phyloP scores from a whole-genome alignment of 2,329 filamentous ascomycete genomes.

The Phialocephala subalpina region DNA sequence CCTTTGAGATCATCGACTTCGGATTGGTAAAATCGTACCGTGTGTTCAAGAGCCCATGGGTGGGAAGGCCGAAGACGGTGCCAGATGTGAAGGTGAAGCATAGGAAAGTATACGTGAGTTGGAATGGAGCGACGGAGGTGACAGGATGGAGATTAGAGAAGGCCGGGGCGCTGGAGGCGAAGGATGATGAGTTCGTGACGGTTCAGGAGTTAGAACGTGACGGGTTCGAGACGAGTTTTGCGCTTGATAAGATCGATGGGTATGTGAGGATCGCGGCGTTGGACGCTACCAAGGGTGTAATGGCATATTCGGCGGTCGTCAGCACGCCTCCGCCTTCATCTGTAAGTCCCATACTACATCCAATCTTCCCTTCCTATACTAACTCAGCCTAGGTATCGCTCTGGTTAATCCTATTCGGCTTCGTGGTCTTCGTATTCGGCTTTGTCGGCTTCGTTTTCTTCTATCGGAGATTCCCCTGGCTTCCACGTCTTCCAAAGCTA shows the following conservation, averaged over 20 bases:
- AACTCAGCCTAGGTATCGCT: conserved; percentile 7
- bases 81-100: conserved; percentile 35
- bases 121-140: conserved; percentile 47
- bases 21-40: conserved; percentile 39
- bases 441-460: neutral
- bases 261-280: conserved; percentile 28
- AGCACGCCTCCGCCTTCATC: conserved; percentile 14
- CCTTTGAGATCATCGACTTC: conserved; percentile 34
- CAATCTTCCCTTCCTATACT: conserved; percentile 10
- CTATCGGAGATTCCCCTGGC: neutral
- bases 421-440: neutral
- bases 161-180: conserved; percentile 8
- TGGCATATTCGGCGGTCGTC: conserved; percentile 27
- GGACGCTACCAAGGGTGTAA: conserved; percentile 15
- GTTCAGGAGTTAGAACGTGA: conserved; percentile 21
- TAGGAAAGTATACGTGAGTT: conserved; percentile 41
- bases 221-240: conserved; percentile 32
- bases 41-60: conserved; percentile 40
- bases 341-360: conserved; percentile 15
- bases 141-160: conserved; percentile 30
- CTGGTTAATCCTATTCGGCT: conserved; percentile 4
- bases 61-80: conserved; percentile 38
- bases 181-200: conserved; percentile 24
- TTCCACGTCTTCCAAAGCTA: neutral
- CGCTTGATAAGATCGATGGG: conserved; percentile 14